Conservation (phyloP, 306 rosid species). For the Acacia crassicarpa region DNA sequence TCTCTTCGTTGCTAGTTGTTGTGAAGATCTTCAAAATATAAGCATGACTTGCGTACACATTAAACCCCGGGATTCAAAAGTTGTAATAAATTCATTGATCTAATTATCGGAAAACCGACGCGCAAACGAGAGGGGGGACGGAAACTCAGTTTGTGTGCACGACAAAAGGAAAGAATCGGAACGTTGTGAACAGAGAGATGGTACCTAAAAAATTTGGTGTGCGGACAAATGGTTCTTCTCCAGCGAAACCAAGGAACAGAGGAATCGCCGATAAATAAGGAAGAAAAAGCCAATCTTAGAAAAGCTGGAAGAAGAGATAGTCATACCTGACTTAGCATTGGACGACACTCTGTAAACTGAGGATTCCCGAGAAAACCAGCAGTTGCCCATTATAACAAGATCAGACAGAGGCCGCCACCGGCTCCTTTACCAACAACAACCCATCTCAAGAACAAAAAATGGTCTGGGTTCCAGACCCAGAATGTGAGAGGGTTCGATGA, state of each 20-base stretch:
- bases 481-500: conserved; percentile 23
- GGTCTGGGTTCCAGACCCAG: background rate
- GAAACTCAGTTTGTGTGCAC: background rate
- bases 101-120: background rate
- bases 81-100: conserved; percentile 4
- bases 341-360: conserved; percentile 79
- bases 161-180: background rate
- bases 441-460: conserved; percentile 42
- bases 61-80: background rate
- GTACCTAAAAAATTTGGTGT: conserved; percentile 3
- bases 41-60: background rate
- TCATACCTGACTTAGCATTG: conserved; percentile 88
- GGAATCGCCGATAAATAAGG: background rate
- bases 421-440: conserved; percentile 37
- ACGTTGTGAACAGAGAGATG: background rate
- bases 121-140: background rate
- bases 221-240: too few species aligned
- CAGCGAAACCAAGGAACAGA: background rate
- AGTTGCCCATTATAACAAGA: conserved; percentile 76
- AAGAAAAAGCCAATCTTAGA: background rate
- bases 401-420: conserved; percentile 29
- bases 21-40: conserved; percentile 17
- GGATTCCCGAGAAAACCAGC: conserved; percentile 67
- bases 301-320: background rate
- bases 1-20: conserved; percentile 11